These are phyloP conservation scores for Yueomyces sp. DNA, from an alignment of 805 yeast species.

Conservation along the genomic window DNA sequence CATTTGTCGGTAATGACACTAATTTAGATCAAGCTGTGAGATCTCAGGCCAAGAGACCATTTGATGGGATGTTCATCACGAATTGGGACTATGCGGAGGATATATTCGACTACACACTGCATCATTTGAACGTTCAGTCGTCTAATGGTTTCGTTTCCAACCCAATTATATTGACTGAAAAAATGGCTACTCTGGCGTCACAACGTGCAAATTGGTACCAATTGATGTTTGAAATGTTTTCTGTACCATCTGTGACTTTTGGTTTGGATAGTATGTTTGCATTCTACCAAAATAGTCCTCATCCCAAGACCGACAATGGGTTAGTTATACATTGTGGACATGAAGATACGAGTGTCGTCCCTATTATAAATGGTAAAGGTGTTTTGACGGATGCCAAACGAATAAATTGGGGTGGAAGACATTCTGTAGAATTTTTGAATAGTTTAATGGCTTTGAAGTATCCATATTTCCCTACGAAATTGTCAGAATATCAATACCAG, in stretches of 20 bases:
- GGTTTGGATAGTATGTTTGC: slow-evolving; percentile 81
- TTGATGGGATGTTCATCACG: slow-evolving; percentile 73
- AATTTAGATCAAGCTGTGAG: slow-evolving; percentile 56
- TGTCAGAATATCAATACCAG: slow-evolving; percentile 50
- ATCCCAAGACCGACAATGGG: slow-evolving; percentile 31
- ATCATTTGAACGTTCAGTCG: slow-evolving; percentile 56
- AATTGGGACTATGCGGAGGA: slow-evolving; percentile 89
- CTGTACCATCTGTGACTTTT: slow-evolving; percentile 56
- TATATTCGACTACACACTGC: slow-evolving; percentile 71
- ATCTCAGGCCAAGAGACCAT: slow-evolving; percentile 63
- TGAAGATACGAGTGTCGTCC: slow-evolving; percentile 72
- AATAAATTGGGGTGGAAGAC: slow-evolving; percentile 86
- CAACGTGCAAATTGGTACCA: slow-evolving; percentile 73
- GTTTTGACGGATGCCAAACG: slow-evolving; percentile 56
- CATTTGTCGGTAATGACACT: slow-evolving; percentile 75
- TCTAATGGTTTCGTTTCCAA: slow-evolving; percentile 43
- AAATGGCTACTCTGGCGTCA: slow-evolving; percentile 51
- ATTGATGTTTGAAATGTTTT: slow-evolving; percentile 71
- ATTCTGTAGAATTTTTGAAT: slow-evolving; percentile 48
- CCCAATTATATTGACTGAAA: slow-evolving; percentile 74
- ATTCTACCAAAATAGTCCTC: slow-evolving; percentile 48
- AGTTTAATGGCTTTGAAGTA: slow-evolving; percentile 64
- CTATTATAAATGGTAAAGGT: slow-evolving; percentile 63
- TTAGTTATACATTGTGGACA: slow-evolving; percentile 75
- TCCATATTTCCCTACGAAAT: slow-evolving; percentile 77